Base-by-base conservation (phyloP, 495 filamentous ascomycete genomes). In the Hypomontagnella monticulosa region DNA sequence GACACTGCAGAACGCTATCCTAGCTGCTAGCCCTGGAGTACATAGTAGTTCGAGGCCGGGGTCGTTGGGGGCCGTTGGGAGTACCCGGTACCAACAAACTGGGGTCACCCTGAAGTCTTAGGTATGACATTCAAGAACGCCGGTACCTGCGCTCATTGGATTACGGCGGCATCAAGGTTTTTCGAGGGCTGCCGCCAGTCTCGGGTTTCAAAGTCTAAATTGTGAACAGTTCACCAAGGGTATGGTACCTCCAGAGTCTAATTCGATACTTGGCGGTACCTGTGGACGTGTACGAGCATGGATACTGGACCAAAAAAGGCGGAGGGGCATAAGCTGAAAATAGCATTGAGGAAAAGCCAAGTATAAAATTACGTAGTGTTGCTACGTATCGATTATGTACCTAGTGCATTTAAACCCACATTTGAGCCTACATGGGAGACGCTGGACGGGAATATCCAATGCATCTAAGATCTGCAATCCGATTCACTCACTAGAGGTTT, bases 21-120 rank as follows among this genome's bases (percentile, higher is more conserved):
- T 50, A 50, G 20, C 41, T 48, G 19, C 48, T 44, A 38, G 12
- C 14, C 19, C n/a, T n/a, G n/a, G n/a, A n/a, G n/a, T n/a, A n/a
- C n/a, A n/a, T n/a, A n/a, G n/a, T n/a, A n/a, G n/a, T n/a, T 37
- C 2, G 20, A 30, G 30, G 33, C 23, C 18, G 18, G 38, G 34
- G 32, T 30, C 16, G n/a, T 41, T 37, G 11, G 32, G 37, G 16
- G 37, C 12, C 38, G 34, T 49, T 49, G 23, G 60, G 46, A 38
- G 51, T 49, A 66, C 37, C 63, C 16, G 47, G 56, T 66, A 66
- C 56, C 63, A 43, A 40, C 47, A 67, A 40, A 33, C 57, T 38
- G 57, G 63, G 44, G 37, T 20, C n/a, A 53, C 32, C 15, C 12
- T 16, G 14, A 49, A 19, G 33, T 14, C 19, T 40, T 6, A 27